Evolutionary conservation across 2,329 filamentous ascomycete genomes (phyloP).

Genomic region (Daldinia sp.): DNA sequence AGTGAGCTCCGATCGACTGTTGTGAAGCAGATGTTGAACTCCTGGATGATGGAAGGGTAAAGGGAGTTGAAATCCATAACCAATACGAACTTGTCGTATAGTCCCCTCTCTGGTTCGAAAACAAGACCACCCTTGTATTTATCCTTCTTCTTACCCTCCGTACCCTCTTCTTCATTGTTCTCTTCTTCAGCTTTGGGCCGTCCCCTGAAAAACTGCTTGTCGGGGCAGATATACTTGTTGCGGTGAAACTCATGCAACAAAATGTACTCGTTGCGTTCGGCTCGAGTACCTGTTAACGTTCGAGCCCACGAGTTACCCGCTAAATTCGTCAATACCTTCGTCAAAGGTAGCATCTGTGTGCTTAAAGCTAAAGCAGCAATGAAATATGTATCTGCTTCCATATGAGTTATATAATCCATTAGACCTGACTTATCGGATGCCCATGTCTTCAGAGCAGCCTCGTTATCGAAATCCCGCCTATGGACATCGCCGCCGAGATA

Average conservation of each 20-base stretch:
- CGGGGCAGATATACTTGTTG: constrained; percentile 97
- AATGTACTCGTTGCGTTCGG: constrained; percentile 99
- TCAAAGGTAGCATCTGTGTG: constrained; percentile 91
- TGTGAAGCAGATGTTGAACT: constrained; percentile 99
- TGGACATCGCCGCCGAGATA: constrained; percentile 80
- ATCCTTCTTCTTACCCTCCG: constrained; percentile 94
- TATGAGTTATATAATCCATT: constrained; percentile 93
- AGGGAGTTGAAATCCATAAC: constrained; percentile 99
- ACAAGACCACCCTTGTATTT: constrained; percentile 99
- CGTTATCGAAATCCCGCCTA: constrained; percentile 88
- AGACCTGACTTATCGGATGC: constrained; percentile 84
- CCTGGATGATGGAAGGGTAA: constrained; percentile 98
- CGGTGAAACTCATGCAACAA: constrained; percentile 94
- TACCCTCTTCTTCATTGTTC: constrained; percentile 73
- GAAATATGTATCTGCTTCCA: constrained; percentile 95
- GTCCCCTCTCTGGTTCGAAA: constrained; percentile 95
- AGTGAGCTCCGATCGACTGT: constrained; percentile 84
- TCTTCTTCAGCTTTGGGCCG: constrained; percentile 81
- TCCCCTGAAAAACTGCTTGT: constrained; percentile 86
- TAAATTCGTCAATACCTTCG: constrained; percentile 94
- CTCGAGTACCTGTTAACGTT: constrained; percentile 93
- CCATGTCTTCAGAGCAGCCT: constrained; percentile 88
- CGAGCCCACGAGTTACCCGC: constrained; percentile 98
- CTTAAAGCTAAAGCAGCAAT: constrained; percentile 90
- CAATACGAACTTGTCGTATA: constrained; percentile 97